phyloP scores from a whole-genome alignment of 2,329 filamentous ascomycete species.

The Penicillium sp. region DNA sequence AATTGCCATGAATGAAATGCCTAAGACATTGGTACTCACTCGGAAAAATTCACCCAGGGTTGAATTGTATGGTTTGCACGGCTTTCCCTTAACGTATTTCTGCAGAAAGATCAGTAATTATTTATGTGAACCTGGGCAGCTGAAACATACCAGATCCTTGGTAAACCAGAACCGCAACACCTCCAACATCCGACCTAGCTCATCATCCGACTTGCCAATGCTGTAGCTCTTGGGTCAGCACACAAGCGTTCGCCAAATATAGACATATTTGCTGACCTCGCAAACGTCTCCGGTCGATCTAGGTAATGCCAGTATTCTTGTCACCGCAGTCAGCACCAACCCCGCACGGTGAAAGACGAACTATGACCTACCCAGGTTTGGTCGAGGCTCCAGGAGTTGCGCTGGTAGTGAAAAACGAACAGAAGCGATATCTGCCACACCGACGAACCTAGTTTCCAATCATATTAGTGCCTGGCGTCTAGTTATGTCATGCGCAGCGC shows the following conservation, averaged over 20 bases:
- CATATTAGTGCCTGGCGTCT: neutral
- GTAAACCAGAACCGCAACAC: conserved; percentile 98
- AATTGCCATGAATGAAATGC: neutral
- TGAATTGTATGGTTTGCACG: conserved; percentile 98
- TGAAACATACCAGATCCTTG: conserved; percentile 70
- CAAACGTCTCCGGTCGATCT: conserved; percentile 89
- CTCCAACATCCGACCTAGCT: conserved; percentile 89
- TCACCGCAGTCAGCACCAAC: conserved; percentile 14
- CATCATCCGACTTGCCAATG: conserved; percentile 85
- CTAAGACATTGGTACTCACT: conserved; percentile 50
- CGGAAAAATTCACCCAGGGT: conserved; percentile 96
- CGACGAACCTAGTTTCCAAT: conserved; percentile 70
- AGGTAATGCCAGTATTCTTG: conserved; percentile 98
- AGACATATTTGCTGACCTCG: conserved; percentile 48
- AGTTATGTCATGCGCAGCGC: neutral
- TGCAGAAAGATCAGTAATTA: conserved; percentile 32
- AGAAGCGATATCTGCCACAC: conserved; percentile 89
- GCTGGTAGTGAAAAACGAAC: conserved; percentile 95
- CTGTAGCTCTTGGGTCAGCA: conserved; percentile 47
- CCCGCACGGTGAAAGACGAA: neutral
- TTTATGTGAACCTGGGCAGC: neutral
- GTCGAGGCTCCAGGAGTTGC: conserved; percentile 91
- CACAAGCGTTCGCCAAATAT: conserved; percentile 16
- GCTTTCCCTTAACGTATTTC: conserved; percentile 98
- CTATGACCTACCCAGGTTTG: conserved; percentile 68